Evolutionary conservation across 2,329 filamentous ascomycete genomes (phyloP), one percentile per base, ranked within the genome.

Genomic region (Malbranchea cinnamomea): DNA sequence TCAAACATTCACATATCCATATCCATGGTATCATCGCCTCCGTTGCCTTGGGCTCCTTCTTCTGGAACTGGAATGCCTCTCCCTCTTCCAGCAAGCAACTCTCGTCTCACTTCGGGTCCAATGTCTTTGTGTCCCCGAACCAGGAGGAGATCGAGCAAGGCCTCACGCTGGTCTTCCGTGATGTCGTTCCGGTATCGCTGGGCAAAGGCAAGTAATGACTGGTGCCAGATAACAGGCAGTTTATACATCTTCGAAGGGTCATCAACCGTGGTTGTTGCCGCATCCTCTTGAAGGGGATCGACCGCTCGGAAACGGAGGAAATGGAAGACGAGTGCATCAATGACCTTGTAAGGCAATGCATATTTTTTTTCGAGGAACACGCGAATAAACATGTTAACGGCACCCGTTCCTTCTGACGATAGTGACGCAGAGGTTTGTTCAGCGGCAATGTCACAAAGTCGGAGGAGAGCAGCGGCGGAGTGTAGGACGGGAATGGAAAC

Each of bases 341-440:
- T 75, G 31, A 93, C 87, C 56, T 92, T 87, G 60, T 80, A 94
- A 0, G 87, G 89, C 7, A 98, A 64, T 0, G 89, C 89, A 45
- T 98, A 95, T 50, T 91, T 91, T 68, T 98, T 98, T 57, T 94
- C 87, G 3, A 98, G 63, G 21, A 98, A 68, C 1, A 82, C 75
- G 49, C 82, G 82, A 59, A 98, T 92, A 56, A 98, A 91, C 43
- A 93, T 78, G 56, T 94, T 95, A 37, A 85, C 89, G 3, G 85
- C 79, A 26, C 87, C 87, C 11, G 84, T 85, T 26, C 80, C 80
- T 54, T 94, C 87, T 4, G 76, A 79, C 33, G 50, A 51, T 9
- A 84, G 73, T 12, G 75, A 73, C 7, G 42, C 47, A 6, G 77
- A 77, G 14, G 84, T 83, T 54, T 94, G 82, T 48, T 92, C 79